Conservation (phyloP, 371 early-diverging fungal genomes). For the Rhizopus microsporus region DNA sequence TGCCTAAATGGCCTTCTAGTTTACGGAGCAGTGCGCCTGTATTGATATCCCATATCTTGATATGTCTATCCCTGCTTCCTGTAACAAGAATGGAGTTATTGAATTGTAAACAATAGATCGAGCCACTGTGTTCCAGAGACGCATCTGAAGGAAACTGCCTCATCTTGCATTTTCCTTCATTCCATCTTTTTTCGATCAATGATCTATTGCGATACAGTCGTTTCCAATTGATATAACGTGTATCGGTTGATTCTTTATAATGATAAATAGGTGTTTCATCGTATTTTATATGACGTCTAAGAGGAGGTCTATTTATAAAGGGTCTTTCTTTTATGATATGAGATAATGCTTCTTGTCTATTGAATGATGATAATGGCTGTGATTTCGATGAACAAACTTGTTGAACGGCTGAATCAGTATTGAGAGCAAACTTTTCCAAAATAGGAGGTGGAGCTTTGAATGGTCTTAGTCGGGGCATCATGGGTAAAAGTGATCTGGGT, state of each 20-base stretch:
- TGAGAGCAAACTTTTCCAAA: background rate
- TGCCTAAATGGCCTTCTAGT: conserved; percentile 74
- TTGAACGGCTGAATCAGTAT: background rate
- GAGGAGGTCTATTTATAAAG: conserved; percentile 29
- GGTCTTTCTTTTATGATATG: conserved; percentile 23
- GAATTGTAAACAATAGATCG: conserved; percentile 92
- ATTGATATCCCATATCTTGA: conserved; percentile 83
- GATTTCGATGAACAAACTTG: conserved; percentile 20
- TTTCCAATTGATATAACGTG: conserved; percentile 67
- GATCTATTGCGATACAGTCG: conserved; percentile 62
- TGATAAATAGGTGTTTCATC: conserved; percentile 41
- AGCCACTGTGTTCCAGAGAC: conserved; percentile 71
- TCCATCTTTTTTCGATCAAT: conserved; percentile 70
- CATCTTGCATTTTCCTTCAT: conserved; percentile 56
- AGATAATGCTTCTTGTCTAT: conserved; percentile 8
- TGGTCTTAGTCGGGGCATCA: conserved; percentile 15
- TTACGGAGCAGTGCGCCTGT: conserved; percentile 60
- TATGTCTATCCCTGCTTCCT: conserved; percentile 82
- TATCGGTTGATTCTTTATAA: conserved; percentile 38
- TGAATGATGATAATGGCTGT: conserved; percentile 15
- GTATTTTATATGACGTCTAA: conserved; percentile 28
- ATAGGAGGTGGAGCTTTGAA: conserved; percentile 12
- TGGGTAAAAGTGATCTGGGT: conserved; percentile 7
- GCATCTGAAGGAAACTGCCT: conserved; percentile 51
- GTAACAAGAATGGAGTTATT: conserved; percentile 69